Evolutionary conservation across 345 rosid species (phyloP).

Genomic region (Melaleuca quinquenervia): DNA sequence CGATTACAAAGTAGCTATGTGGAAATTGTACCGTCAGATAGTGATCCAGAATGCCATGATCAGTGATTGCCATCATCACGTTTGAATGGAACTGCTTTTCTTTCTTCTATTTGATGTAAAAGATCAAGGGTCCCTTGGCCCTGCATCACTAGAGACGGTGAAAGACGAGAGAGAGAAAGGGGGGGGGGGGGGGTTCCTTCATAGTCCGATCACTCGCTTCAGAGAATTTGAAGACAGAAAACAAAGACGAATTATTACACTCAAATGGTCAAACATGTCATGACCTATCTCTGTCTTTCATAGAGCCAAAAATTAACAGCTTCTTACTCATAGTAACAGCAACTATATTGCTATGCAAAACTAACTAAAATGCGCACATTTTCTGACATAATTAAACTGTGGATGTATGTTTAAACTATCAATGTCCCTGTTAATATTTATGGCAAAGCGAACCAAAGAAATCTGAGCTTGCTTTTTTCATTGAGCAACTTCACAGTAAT

Average conservation of each 20-base stretch:
- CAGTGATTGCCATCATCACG: not conserved
- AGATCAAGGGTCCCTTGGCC: not conserved
- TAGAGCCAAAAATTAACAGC: not conserved
- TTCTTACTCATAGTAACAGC: not conserved
- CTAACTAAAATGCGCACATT: not conserved
- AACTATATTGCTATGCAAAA: too few relatives aligned
- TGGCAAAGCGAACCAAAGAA: not conserved
- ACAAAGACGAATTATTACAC: too few relatives aligned
- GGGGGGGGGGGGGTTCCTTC: too few relatives aligned
- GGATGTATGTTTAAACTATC: too few relatives aligned
- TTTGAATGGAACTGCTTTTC: not conserved
- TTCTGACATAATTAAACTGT: not conserved
- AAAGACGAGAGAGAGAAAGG: too few relatives aligned
- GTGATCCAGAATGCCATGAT: not conserved
- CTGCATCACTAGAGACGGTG: too few relatives aligned
- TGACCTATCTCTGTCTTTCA: too few relatives aligned
- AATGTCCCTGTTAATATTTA: too few relatives aligned
- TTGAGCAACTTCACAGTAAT: not conserved
- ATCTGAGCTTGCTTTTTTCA: fast-evolving
- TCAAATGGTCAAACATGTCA: too few relatives aligned
- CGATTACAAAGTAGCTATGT: not conserved
- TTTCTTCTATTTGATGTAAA: not conserved
- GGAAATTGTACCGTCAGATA: not conserved
- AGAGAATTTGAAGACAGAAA: too few relatives aligned
- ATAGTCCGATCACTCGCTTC: too few relatives aligned